Base-by-base conservation (phyloP, 495 filamentous ascomycete genomes). In the Neurospora sp. region DNA sequence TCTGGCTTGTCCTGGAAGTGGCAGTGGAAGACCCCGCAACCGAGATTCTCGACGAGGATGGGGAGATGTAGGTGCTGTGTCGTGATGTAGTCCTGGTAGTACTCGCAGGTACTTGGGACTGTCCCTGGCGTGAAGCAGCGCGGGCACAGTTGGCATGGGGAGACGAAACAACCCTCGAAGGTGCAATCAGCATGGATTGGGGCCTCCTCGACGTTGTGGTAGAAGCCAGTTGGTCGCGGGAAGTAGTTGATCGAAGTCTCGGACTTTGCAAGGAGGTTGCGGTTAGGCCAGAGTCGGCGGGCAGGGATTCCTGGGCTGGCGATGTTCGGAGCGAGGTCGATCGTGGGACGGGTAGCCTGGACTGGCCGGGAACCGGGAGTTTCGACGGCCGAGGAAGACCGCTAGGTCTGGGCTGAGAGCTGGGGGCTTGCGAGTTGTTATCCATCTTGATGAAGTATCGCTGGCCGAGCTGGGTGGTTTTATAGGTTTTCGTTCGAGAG, bases 221-320 rank as follows among this genome's bases (percentile, higher is more conserved):
- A 13, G 81, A 69, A 24, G 77, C 75, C 21, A 86, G 71, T 69
- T 81, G 84, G 71, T 85, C 84, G 71, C 78, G 81, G 10, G 85
- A 86, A 42, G 83, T 71, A 5, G 83, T 54, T 2, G 84, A 38
- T 38, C 85, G 82, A 9, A 86, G 74, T 54, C 82, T 82, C 13
- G 84, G 82, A 73, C 82, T 83, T 71, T 80, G 82, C 38, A 79
- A 19, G 37, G 75, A 34, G 28, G 54, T 19, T 77, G 9, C 73
- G 71, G 34, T 17, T 43, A 8, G 13, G 7, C 70, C 72, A 19
- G 62, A 70, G 2, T 40, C 34, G 24, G 69, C 19, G 3, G 70
- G 38, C 24, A 83, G 72, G 73, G 76, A 75, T 48, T 83, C 80
- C 28, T 76, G 73, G 13, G 81, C 81, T 15, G 78, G 73, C 2